Conservation (phyloP, 2,329 filamentous ascomycete genomes). For the Fusarium concolor region DNA sequence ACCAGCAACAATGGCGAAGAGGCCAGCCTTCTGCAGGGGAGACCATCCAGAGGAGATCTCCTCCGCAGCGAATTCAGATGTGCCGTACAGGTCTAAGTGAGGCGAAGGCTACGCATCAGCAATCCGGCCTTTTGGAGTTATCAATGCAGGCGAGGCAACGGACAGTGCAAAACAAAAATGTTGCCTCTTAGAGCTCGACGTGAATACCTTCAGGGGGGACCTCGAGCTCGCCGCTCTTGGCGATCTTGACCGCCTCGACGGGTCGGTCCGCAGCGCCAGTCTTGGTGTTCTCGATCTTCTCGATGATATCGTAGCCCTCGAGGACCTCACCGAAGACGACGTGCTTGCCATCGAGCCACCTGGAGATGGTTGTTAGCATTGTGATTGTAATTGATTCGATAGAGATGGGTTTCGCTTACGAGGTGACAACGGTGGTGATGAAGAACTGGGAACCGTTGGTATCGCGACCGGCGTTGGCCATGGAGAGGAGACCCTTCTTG, state of each 20-base stretch:
- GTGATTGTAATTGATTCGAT: neutral
- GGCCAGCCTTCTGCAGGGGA: constrained; percentile 37
- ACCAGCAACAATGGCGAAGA: constrained; percentile 39
- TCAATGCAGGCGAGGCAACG: constrained; percentile 36
- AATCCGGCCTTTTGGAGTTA: constrained; percentile 39
- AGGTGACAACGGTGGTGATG: constrained; percentile 85
- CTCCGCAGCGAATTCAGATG: constrained; percentile 38
- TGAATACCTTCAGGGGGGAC: constrained; percentile 93
- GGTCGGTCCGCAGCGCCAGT: constrained; percentile 77
- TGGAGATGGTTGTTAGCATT: constrained; percentile 47
- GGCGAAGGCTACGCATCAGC: constrained; percentile 50
- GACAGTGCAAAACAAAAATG: constrained; percentile 39
- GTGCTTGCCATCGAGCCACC: constrained; percentile 86
- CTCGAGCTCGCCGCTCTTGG: constrained; percentile 84
- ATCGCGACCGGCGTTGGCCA: constrained; percentile 87
- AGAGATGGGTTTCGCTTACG: constrained; percentile 60
- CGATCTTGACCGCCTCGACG: constrained; percentile 76
- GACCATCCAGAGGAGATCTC: constrained; percentile 37
- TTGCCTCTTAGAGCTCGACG: constrained; percentile 77
- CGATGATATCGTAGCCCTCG: constrained; percentile 84
- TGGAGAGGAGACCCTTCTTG: constrained; percentile 85
- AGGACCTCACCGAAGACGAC: constrained; percentile 91
- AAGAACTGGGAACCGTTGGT: constrained; percentile 94
- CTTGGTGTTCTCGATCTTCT: constrained; percentile 79
- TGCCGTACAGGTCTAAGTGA: constrained; percentile 47